Evolutionary conservation across 495 filamentous ascomycete species (phyloP).

Genomic region (Aspergillus bridgeri): DNA sequence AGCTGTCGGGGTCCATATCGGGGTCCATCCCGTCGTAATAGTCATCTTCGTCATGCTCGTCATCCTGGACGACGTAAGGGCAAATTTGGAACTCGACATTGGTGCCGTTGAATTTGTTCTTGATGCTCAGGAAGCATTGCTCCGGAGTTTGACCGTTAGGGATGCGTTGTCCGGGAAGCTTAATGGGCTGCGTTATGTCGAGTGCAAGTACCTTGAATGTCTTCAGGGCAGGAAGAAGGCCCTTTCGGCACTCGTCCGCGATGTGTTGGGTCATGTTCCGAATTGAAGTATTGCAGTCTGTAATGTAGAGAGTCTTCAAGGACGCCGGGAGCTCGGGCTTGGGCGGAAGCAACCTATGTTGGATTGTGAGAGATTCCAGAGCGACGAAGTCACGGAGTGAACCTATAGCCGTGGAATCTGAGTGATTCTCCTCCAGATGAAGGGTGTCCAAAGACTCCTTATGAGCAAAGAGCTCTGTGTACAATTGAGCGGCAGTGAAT

Average conservation of each 20-base stretch:
- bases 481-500: not conserved
- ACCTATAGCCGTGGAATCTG: constrained; percentile 11
- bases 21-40: not conserved
- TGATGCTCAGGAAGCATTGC: constrained; percentile 18
- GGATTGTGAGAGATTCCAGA: constrained; percentile 17
- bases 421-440: constrained; percentile 9
- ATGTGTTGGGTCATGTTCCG: constrained; percentile 17
- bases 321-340: constrained; percentile 22
- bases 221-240: constrained; percentile 16
- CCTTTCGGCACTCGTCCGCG: constrained; percentile 20
- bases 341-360: constrained; percentile 19
- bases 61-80: constrained; percentile 10
- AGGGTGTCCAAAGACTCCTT: constrained; percentile 22
- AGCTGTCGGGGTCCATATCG: too few relatives aligned
- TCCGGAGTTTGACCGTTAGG: constrained; percentile 21
- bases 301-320: constrained; percentile 15
- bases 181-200: constrained; percentile 22
- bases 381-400: constrained; percentile 22
- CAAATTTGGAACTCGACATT: constrained; percentile 21
- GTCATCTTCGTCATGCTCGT: constrained; percentile 10
- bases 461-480: constrained; percentile 13
- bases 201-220: constrained; percentile 14
- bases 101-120: constrained; percentile 20
- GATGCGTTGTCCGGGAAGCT: constrained; percentile 18
- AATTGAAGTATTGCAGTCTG: constrained; percentile 26